These are phyloP conservation scores for Talaromyces proteolyticus DNA, from an alignment of 495 filamentous ascomycete genomes.

Conservation along the genomic window DNA sequence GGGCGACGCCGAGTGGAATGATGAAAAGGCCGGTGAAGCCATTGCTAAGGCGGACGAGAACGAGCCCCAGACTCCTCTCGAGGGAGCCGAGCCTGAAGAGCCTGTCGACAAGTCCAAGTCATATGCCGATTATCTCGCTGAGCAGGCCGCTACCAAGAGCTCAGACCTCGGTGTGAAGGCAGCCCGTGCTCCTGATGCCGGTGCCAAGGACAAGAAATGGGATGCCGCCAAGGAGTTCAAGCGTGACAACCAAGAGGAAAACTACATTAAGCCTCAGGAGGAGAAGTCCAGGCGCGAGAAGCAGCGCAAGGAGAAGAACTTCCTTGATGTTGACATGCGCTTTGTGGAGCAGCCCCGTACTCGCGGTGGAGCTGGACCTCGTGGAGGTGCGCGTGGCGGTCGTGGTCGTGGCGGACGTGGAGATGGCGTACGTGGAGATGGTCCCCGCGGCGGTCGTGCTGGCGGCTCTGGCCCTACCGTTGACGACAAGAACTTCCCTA, in stretches of 20 bases:
- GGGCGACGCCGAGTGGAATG: conserved; percentile 74
- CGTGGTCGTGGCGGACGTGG: conserved; percentile 45
- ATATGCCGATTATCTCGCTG: conserved; percentile 79
- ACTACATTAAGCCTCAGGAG: conserved; percentile 66
- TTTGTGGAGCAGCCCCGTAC: conserved; percentile 58
- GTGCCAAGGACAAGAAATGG: conserved; percentile 89
- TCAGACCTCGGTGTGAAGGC: conserved; percentile 65
- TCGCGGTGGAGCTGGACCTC: conserved; percentile 30
- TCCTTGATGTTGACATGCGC: conserved; percentile 79
- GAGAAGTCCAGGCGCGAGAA: conserved; percentile 83
- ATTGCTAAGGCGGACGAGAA: conserved; percentile 80
- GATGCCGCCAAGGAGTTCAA: conserved; percentile 71
- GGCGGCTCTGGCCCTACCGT: conserved; percentile 21
- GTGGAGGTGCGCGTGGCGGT: conserved; percentile 30
- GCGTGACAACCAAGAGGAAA: conserved; percentile 65
- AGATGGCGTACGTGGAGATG: conserved; percentile 45
- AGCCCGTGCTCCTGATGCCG: conserved; percentile 87
- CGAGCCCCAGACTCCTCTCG: conserved; percentile 44
- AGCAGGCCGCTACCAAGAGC: conserved; percentile 76
- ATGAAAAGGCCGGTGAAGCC: conserved; percentile 80
- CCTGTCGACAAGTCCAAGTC: conserved; percentile 84
- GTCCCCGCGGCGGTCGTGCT: conserved; percentile 33
- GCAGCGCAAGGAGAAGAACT: conserved; percentile 87
- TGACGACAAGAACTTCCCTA: conserved; percentile 49
- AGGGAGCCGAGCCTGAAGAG: conserved; percentile 40